These are phyloP conservation scores for Kodamaea sp. DNA, from an alignment of 1,139 yeast genomes.

Conservation along the genomic window DNA sequence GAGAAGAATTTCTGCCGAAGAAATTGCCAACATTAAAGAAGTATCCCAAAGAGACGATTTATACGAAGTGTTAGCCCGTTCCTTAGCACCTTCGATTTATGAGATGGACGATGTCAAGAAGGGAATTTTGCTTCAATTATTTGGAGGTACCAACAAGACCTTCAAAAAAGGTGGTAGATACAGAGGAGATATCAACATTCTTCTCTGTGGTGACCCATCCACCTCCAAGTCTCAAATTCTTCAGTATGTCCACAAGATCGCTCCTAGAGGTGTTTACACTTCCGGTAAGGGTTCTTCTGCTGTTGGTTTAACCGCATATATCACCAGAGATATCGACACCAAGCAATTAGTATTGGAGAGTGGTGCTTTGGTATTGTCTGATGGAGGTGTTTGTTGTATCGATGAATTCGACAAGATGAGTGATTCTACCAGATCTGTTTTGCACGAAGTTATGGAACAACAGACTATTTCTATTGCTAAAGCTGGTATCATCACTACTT, in stretches of 20 bases:
- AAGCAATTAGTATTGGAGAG: conserved; percentile 90
- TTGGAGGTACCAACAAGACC: conserved; percentile 93
- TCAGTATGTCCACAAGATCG: conserved; percentile 93
- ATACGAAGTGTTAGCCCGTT: conserved; percentile 85
- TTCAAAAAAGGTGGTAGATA: conserved; percentile 91
- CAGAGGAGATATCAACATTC: conserved; percentile 90
- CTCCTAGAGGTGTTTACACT: conserved; percentile 97
- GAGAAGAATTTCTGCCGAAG: conserved; percentile 67
- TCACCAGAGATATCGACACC: conserved; percentile 92
- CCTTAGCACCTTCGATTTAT: conserved; percentile 92
- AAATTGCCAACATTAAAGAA: conserved; percentile 61
- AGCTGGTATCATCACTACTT: conserved; percentile 95
- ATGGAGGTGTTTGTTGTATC: conserved; percentile 98
- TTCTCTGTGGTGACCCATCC: conserved; percentile 97
- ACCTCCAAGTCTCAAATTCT: conserved; percentile 93
- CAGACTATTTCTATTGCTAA: conserved; percentile 97
- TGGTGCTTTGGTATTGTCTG: conserved; percentile 95
- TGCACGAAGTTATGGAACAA: conserved; percentile 99
- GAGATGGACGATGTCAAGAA: conserved; percentile 97
- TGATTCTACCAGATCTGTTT: conserved; percentile 89
- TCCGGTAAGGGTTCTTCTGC: conserved; percentile 99
- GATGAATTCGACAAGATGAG: conserved; percentile 99
- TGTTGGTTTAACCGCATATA: conserved; percentile 96
- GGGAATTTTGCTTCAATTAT: conserved; percentile 86
- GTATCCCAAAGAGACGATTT: conserved; percentile 71